Evolutionary conservation across 371 early-diverging fungal species (phyloP), one percentile per base, ranked within the genome.

Genomic region (Cokeromyces recurvatus): DNA sequence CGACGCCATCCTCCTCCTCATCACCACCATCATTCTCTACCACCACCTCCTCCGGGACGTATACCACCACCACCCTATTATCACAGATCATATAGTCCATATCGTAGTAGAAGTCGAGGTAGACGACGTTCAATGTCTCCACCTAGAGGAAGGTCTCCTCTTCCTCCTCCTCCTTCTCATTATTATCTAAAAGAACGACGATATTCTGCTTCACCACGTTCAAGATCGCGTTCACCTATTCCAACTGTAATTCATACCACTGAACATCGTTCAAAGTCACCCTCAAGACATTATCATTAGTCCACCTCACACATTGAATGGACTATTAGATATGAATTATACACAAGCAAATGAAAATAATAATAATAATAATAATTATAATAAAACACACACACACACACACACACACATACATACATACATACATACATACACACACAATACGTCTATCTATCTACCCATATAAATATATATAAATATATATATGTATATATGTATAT

Each of bases 61-160:
- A 31, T 39, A 25, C 32, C 43, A 7, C 27, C 24, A 37, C 21
- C 38, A 27, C 23, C 23, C 21, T 19, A 38, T 38, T 14, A 25
- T 6, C 14, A 21, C 15, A 11, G 42, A 24, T 41, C 25, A 16
- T 29, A 38, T 16, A 49, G 49, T 35, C 53, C 59, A 35, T 24
- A 35, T 17, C 47, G 43, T 16, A 54, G 45, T 15, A 55, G 53
- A 12, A 29, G 32, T 32, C 21, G 40, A 25, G 38, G 29, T 9
- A 34, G 50, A 46, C 46, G 34, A 41, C 29, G 46, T 20, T 41
- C 46, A 11, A 57, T 62, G 14, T 69, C 71, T n/a, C 68, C 68
- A 45, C 46, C 53, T 20, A 25, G 53, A 27, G 53, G 53, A 1
- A 40, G 53, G 38, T 62, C 57, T 24, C 65, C 53, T 25, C 57